Evolutionary conservation across 805 yeast species (phyloP), one percentile per base, ranked within the genome.

Genomic region (Barnettozyma wickerhamii): DNA sequence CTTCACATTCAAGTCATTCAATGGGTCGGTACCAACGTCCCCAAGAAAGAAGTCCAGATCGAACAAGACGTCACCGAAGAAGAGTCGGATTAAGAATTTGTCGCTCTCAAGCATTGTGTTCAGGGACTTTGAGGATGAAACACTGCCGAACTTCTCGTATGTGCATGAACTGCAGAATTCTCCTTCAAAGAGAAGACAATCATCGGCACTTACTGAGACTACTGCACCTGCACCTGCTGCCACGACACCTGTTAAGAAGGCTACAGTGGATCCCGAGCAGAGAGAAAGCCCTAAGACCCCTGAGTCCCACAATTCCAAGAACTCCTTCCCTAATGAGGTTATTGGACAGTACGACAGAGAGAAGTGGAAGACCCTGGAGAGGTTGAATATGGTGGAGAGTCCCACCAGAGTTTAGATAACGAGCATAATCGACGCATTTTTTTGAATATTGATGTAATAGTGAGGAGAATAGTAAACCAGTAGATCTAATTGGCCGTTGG

Each of bases 341-440:
- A 70, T 79, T 41, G 84, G 85, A 0, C 77, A 77, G 51, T 79
- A 79, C 52, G 86, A 79, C 51, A 63, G 73, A 50, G 86, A 79
- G 54, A 79, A 79, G 55, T 79, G 84, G 84, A 64, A 72, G 42
- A 73, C 77, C 0, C 64, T 79, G 46, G 69, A 71, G 48, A 54
- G 66, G 18, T 48, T 72, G 37, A 56, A 56, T 19, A 18, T 56
- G 29, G 49, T 54, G 9, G 17, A 29, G 9, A 7, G 10, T 7
- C 7, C 31, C 14, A 13, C 27, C n/a, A 17, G 17, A 17, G n/a
- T 12, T 6, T 19, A 33, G 30, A 24, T 35, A n/a, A n/a, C n/a
- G n/a, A n/a, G n/a, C n/a, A n/a, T n/a, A n/a, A n/a, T n/a, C n/a
- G n/a, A n/a, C n/a, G n/a, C n/a, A n/a, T n/a, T n/a, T n/a, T n/a